Percentiles rank a stretch among this genome's conserved stretches.
Evolutionary conservation across 179 eudicot species (phyloP).

Genomic region (Vitellaria paradoxa): DNA sequence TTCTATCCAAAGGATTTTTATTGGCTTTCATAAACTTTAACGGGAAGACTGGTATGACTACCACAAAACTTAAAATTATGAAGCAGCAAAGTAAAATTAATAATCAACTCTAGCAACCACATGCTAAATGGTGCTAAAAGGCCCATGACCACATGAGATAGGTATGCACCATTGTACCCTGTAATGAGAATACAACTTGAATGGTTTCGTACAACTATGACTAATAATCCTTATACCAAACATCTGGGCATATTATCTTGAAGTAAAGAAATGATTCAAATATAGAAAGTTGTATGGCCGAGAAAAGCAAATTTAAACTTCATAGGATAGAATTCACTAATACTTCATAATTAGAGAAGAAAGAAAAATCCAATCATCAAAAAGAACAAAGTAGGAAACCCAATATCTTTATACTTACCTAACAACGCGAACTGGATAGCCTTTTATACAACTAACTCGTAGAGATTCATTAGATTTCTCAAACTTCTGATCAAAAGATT

Average conservation of each 20-base stretch:
- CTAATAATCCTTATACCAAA: not conserved
- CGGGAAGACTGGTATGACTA: not conserved
- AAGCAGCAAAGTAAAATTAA: not conserved
- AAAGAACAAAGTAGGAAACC: not conserved
- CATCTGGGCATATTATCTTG: not conserved
- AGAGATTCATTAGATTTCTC: constrained; percentile 58
- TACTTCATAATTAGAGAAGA: not conserved
- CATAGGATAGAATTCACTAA: not conserved
- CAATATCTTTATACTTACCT: constrained; percentile 43
- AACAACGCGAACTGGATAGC: constrained; percentile 90
- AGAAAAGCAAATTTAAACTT: not conserved
- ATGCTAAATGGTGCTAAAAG: not conserved
- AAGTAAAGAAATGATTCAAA: not conserved
- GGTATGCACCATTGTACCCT: not conserved
- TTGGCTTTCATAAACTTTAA: not conserved
- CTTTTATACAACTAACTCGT: constrained; percentile 71
- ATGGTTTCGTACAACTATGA: too few species aligned
- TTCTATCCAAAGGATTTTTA: not conserved
- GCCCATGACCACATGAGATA: not conserved
- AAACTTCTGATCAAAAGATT: constrained; percentile 75
- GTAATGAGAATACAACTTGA: too few species aligned
- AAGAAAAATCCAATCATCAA: not conserved
- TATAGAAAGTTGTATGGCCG: not conserved
- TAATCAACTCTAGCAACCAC: not conserved
- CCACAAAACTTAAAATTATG: not conserved